Conservation (phyloP, 2,329 filamentous ascomycete genomes). For the Colletotrichum siamense region DNA sequence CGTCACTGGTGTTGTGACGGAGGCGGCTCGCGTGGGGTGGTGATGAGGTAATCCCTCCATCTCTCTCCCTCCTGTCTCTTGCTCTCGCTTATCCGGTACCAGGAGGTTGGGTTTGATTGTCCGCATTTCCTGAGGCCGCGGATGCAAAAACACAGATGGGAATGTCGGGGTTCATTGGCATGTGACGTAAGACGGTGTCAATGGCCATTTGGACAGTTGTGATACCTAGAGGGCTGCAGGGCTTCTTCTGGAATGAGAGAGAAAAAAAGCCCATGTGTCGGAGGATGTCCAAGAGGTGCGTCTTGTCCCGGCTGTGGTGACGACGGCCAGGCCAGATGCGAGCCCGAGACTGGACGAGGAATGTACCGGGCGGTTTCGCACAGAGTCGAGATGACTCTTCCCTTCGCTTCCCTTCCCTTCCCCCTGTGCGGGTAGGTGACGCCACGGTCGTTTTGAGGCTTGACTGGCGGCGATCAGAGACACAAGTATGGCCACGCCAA, state of each 20-base stretch:
- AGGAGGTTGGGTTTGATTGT: not conserved
- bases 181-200: not conserved
- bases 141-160: not conserved
- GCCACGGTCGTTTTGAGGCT: not conserved
- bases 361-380: not conserved
- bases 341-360: not conserved
- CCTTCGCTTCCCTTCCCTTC: not conserved
- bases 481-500: not conserved
- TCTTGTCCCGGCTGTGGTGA: not conserved
- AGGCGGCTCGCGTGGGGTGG: not conserved
- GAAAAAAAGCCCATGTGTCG: not conserved
- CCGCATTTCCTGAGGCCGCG: not conserved
- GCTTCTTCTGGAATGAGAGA: not conserved
- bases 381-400: not conserved
- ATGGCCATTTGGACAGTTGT: not conserved
- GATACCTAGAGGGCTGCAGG: not conserved
- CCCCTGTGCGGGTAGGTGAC: not conserved
- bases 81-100: not conserved
- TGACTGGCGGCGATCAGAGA: not conserved
- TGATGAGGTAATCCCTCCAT: constrained; percentile 11
- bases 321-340: not conserved
- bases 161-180: not conserved
- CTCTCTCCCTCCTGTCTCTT: not conserved
- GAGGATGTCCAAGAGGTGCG: not conserved
- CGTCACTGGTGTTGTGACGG: constrained; percentile 8